Conservation (phyloP, 352 stramenopile species). For the Pythium biforme region DNA sequence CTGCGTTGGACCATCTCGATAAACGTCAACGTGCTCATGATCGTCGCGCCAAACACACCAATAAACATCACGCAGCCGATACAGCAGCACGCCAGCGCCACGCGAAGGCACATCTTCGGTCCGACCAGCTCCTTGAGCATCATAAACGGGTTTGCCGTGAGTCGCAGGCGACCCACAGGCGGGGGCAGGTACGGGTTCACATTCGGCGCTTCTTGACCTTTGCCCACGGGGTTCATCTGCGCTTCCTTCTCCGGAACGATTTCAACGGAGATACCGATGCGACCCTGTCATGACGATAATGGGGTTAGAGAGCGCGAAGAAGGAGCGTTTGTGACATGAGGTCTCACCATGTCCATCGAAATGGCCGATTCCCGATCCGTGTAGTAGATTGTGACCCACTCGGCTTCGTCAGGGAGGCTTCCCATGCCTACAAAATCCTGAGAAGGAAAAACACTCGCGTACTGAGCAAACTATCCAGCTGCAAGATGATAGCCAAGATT, state of each 20-base stretch:
- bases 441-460: background rate
- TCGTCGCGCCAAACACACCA: conserved; percentile 62
- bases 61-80: conserved; percentile 59
- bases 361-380: conserved; percentile 63
- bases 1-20: conserved; percentile 33
- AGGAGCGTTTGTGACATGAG: no score
- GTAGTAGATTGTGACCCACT: conserved; percentile 79
- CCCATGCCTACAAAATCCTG: conserved; percentile 78
- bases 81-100: conserved; percentile 55
- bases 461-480: background rate
- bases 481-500: background rate
- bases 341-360: conserved; percentile 61
- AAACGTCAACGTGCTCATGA: conserved; percentile 81
- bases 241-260: conserved; percentile 88
- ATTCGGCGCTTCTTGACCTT: conserved; percentile 84
- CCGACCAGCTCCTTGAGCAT: conserved; percentile 77
- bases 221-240: conserved; percentile 63
- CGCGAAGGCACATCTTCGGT: conserved; percentile 51
- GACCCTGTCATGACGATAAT: conserved; percentile 29
- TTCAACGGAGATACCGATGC: conserved; percentile 62
- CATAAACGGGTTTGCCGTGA: conserved; percentile 80
- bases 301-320: background rate
- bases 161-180: conserved; percentile 80
- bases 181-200: conserved; percentile 89
- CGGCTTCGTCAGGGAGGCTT: conserved; percentile 64